Evolutionary conservation across 139 green algal genomes (phyloP), one percentile per base, ranked within the genome.

Genomic region (Raphidocelis subcapitata): DNA sequence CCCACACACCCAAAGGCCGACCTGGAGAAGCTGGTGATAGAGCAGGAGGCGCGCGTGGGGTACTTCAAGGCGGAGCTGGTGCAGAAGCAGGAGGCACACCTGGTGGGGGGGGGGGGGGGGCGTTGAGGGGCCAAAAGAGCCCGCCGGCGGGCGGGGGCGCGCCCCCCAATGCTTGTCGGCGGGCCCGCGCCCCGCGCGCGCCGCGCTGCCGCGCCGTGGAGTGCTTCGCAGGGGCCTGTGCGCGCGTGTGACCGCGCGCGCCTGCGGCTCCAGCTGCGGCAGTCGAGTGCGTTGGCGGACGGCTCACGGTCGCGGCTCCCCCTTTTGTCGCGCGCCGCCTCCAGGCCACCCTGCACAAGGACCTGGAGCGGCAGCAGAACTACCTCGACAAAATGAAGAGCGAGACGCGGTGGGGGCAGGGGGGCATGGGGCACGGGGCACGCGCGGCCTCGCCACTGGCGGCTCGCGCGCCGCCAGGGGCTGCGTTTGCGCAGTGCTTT

Each of bases 331-430:
- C n/a, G 90, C 94, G 59, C 78, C 94, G 81, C 82, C 88, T 57
- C 55, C 76, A 21, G n/a, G 65, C 73, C n/a, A 83, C 69, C 1
- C 60, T 92, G 55, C 79, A 81, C 56, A 92, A 92, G 49, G 94
- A 98, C 71, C 84, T 91, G 21, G 94, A 98, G 69, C 81, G 93
- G 57, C 83, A 97, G 77, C 84, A 91, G 65, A 86, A 75, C 23
- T 91, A 88, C 71, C 68, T 97, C n/a, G 94, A 97, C 32, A 97
- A 96, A 62, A 88, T 97, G 59, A 76, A 86, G n/a, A 80, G 79
- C 23, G 94, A 98, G 79, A 86, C 97, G 60, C 87, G 84, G 85
- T 92, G 70, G 65, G 79, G 37, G 14, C 29, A 62, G 18, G 55
- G 29, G 33, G 52, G n/a, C 51, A n/a, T 74, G 15, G 41, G 18